Percentiles rank a stretch among this genome's conserved stretches.
Evolutionary conservation across 148 eudicot genomes (phyloP).

Genomic region (Fagopyrum tataricum): DNA sequence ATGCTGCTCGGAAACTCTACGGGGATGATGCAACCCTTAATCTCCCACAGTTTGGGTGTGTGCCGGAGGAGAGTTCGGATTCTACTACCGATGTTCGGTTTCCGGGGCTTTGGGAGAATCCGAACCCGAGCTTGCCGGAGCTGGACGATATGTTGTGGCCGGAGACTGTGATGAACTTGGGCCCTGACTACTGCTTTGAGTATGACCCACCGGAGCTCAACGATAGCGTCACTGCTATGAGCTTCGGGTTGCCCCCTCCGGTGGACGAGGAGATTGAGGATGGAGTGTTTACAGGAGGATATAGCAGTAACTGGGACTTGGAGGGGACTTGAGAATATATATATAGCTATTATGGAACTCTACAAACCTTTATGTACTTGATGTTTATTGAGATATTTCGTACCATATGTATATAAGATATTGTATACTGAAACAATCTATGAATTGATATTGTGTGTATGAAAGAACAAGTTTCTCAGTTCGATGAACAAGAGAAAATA

Average conservation of each 20-base stretch:
- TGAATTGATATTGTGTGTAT: no score
- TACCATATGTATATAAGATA: no score
- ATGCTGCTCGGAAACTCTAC: slow-evolving; percentile 12
- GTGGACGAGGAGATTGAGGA: neutral
- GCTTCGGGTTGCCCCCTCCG: no score
- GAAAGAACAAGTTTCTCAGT: no score
- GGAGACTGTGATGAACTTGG: slow-evolving; percentile 37
- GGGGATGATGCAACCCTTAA: slow-evolving; percentile 11
- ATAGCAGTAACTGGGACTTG: slow-evolving; percentile 26
- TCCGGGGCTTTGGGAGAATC: slow-evolving; percentile 30
- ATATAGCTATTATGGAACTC: no score
- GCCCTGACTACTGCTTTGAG: slow-evolving; percentile 19
- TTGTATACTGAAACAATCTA: no score
- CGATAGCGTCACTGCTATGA: neutral
- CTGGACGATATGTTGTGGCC: slow-evolving; percentile 53
- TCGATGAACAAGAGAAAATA: no score
- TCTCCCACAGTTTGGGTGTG: neutral
- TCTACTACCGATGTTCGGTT: neutral
- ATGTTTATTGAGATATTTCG: no score
- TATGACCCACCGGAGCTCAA: neutral
- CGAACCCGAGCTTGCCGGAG: slow-evolving; percentile 57
- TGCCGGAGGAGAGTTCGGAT: no score
- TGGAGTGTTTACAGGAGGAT: slow-evolving; percentile 10
- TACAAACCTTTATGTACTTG: no score
- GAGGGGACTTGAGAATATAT: no score